These are phyloP conservation scores for Aegle marmelos DNA, from an alignment of 345 rosid species.

Conservation along the genomic window DNA sequence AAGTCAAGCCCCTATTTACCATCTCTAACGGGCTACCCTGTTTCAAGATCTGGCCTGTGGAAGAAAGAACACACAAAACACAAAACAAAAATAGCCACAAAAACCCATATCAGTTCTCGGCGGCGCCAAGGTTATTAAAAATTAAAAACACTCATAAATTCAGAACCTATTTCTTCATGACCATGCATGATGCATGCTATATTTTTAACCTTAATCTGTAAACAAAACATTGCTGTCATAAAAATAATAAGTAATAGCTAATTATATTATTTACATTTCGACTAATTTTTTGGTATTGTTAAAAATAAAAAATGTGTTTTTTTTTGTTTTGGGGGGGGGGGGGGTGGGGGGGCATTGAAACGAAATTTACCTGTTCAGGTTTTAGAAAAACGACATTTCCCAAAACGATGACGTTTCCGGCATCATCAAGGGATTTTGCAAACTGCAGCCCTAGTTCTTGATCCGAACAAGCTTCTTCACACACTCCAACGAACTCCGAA, in stretches of 20 bases:
- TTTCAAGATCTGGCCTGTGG: slow-evolving; percentile 53
- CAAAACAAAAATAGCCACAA: slow-evolving; percentile 37
- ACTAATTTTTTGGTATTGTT: no score
- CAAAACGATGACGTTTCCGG: slow-evolving; percentile 72
- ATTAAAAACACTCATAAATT: not conserved
- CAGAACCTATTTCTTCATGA: slow-evolving; percentile 19
- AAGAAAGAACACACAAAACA: slow-evolving; percentile 28
- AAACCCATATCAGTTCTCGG: slow-evolving; percentile 56
- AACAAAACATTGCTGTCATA: not conserved
- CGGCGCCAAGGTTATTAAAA: slow-evolving; percentile 8
- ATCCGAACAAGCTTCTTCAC: slow-evolving; percentile 59
- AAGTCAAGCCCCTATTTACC: slow-evolving; percentile 23
- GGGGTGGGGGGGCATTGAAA: not conserved
- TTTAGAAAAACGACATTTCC: slow-evolving; percentile 62
- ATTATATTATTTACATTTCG: not conserved
- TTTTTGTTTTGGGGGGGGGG: not conserved
- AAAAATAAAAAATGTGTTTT: no score
- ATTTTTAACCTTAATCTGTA: slow-evolving; percentile 17
- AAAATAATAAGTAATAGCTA: not conserved
- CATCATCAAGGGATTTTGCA: slow-evolving; percentile 70
- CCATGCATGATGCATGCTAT: slow-evolving; percentile 1
- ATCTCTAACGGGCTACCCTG: slow-evolving; percentile 34
- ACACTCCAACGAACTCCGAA: slow-evolving; percentile 54
- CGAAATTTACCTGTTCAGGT: slow-evolving; percentile 70
- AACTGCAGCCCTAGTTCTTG: slow-evolving; percentile 42